phyloP scores from a whole-genome alignment of 192 early-diverging fungal genomes.

The Coemansia sp. region DNA sequence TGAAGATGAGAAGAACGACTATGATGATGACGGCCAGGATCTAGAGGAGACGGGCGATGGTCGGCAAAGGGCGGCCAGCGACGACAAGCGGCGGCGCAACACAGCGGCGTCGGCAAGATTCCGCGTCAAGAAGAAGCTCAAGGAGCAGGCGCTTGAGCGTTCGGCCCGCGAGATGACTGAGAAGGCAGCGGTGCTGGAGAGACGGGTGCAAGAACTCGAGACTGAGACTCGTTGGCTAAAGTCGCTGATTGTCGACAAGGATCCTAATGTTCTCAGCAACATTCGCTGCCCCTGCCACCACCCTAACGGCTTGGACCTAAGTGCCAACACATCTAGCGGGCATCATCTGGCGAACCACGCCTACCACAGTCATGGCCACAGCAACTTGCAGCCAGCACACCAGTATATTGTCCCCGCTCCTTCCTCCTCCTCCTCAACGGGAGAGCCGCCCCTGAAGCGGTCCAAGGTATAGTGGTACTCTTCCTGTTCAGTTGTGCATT shows the following conservation, averaged over 20 bases:
- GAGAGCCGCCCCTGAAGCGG: slow-evolving; percentile 17
- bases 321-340: neutral
- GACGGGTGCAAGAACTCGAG: slow-evolving; percentile 78
- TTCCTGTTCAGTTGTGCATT: neutral
- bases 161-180: slow-evolving; percentile 75
- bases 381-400: slow-evolving; percentile 15
- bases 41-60: neutral
- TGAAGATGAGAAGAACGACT: slow-evolving; percentile 1
- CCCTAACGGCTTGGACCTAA: slow-evolving; percentile 36
- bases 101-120: slow-evolving; percentile 94
- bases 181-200: slow-evolving; percentile 72
- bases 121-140: slow-evolving; percentile 91
- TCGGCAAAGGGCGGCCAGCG: slow-evolving; percentile 56
- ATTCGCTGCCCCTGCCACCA: slow-evolving; percentile 53
- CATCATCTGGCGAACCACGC: neutral
- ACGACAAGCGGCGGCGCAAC: slow-evolving; percentile 92
- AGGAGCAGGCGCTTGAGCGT: slow-evolving; percentile 83
- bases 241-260: slow-evolving; percentile 79
- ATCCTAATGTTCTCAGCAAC: slow-evolving; percentile 46
- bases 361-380: neutral
- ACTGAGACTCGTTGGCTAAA: slow-evolving; percentile 91
- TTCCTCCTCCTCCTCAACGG: neutral
- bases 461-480: slow-evolving; percentile 7
- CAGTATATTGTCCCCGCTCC: slow-evolving; percentile 27
- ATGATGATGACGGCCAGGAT: slow-evolving; percentile 5